Conservation (phyloP, 2,329 filamentous ascomycete species). For the Paraphaeosphaeria minitans region DNA sequence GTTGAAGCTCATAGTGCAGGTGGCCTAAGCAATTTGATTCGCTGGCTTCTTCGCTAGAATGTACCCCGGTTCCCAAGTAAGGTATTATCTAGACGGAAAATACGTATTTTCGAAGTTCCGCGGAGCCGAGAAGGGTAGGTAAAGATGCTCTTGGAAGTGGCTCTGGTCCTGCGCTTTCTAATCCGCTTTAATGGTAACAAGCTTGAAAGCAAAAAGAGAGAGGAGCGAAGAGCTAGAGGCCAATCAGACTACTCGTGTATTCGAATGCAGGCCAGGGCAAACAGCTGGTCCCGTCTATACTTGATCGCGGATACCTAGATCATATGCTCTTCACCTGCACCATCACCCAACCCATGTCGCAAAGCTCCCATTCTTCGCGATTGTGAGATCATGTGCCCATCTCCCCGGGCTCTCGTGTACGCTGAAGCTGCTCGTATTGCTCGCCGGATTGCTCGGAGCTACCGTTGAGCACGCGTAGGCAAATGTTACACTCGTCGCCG, state of each 20-base stretch:
- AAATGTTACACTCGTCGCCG: neutral
- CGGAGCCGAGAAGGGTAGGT: neutral
- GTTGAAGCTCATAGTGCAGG: neutral
- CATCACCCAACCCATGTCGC: neutral
- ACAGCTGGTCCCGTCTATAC: neutral
- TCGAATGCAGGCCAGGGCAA: neutral
- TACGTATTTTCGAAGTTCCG: neutral
- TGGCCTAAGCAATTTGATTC: neutral
- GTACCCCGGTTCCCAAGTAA: no score
- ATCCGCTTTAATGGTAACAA: neutral
- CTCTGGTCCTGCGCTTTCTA: neutral
- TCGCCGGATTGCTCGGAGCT: slow-evolving; percentile 3
- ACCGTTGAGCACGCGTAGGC: slow-evolving; percentile 6
- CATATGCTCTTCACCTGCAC: neutral
- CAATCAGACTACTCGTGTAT: neutral
- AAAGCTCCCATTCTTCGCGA: slow-evolving; percentile 9
- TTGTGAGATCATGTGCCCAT: slow-evolving; percentile 7
- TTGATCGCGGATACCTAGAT: neutral
- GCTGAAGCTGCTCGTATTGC: slow-evolving; percentile 4
- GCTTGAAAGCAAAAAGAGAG: neutral
- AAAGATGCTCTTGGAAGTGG: neutral
- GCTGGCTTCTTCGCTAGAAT: neutral
- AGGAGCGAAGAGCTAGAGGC: neutral
- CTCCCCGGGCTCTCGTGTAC: neutral
- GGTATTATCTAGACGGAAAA: no score